A percentile compares a stretch with the other conserved stretches of the same genome.
Conservation (phyloP, 192 early-diverging fungal genomes). For the Rhizoclosmatium globosum region DNA sequence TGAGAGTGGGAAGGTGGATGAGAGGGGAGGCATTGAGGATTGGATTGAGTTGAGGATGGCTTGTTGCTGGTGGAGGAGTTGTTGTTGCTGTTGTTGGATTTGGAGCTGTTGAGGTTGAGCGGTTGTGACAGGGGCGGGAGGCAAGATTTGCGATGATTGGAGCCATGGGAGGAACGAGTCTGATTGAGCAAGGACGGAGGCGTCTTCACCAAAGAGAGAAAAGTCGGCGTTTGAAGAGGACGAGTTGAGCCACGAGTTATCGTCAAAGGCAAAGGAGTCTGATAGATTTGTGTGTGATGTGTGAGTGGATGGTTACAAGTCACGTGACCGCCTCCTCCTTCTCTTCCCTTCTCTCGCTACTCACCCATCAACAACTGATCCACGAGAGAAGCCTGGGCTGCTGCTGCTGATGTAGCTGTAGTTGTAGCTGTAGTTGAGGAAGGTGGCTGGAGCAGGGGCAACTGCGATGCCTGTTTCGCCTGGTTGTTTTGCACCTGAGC, state of each 20-base stretch:
- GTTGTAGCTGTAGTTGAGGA: not conserved
- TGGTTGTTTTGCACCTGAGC: not conserved
- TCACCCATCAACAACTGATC: constrained; percentile 25
- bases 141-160: not conserved
- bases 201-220: constrained; percentile 17
- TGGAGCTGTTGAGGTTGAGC: not conserved
- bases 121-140: no score
- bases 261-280: constrained; percentile 29
- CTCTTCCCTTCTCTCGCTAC: not conserved
- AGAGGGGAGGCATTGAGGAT: not conserved
- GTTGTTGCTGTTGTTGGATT: not conserved
- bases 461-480: not conserved
- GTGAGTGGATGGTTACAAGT: not conserved
- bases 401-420: not conserved
- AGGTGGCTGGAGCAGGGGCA: not conserved
- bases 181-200: not conserved
- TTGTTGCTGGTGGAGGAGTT: not conserved
- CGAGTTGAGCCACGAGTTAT: constrained; percentile 7
- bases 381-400: constrained; percentile 17
- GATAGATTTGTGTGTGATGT: not conserved
- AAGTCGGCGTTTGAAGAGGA: not conserved
- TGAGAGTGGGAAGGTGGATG: not conserved
- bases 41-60: not conserved
- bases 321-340: not conserved
- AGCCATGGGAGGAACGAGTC: not conserved